These are phyloP conservation scores for Davidsoniella eucalypti DNA, from an alignment of 2,329 filamentous ascomycete species.

Conservation along the genomic window DNA sequence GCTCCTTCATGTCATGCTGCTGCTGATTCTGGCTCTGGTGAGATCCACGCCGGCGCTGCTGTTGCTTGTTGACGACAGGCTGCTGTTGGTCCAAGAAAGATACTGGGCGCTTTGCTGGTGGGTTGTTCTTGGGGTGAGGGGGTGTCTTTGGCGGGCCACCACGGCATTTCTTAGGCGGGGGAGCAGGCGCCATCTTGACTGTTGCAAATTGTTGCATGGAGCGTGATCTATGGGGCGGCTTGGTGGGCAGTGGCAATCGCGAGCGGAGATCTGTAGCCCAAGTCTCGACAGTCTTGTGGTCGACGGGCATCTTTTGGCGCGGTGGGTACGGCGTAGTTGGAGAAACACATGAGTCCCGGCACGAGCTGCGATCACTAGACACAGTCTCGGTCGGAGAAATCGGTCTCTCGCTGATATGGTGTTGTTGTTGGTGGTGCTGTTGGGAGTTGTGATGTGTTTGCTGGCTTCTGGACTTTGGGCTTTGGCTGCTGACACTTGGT, in stretches of 20 bases:
- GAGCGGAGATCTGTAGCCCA: slow-evolving; percentile 8
- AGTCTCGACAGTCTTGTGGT: slow-evolving; percentile 4
- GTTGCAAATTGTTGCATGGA: slow-evolving; percentile 1
- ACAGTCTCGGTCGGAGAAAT: slow-evolving; percentile 13
- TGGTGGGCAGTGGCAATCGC: slow-evolving; percentile 2
- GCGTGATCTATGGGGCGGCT: slow-evolving; percentile 9
- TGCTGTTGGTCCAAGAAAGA: slow-evolving; percentile 3
- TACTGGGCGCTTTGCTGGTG: slow-evolving; percentile 4
- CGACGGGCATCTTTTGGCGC: neutral
- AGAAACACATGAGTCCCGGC: slow-evolving; percentile 11
- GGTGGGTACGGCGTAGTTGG: slow-evolving; percentile 12
- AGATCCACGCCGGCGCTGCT: too few relatives aligned
- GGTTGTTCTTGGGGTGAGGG: slow-evolving; percentile 1
- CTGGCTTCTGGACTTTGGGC: neutral
- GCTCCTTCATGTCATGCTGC: too few relatives aligned
- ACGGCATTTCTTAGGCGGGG: neutral
- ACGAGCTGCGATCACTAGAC: slow-evolving; percentile 13
- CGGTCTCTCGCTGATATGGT: slow-evolving; percentile 4
- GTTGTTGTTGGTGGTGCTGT: too few relatives aligned
- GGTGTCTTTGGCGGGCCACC: neutral
- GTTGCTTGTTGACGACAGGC: neutral
- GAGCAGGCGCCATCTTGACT: neutral
- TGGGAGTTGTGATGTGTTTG: too few relatives aligned
- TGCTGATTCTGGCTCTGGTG: too few relatives aligned
- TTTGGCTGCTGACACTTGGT: neutral